phyloP scores from a whole-genome alignment of 179 eudicot genomes.

The Silene vulgaris region DNA sequence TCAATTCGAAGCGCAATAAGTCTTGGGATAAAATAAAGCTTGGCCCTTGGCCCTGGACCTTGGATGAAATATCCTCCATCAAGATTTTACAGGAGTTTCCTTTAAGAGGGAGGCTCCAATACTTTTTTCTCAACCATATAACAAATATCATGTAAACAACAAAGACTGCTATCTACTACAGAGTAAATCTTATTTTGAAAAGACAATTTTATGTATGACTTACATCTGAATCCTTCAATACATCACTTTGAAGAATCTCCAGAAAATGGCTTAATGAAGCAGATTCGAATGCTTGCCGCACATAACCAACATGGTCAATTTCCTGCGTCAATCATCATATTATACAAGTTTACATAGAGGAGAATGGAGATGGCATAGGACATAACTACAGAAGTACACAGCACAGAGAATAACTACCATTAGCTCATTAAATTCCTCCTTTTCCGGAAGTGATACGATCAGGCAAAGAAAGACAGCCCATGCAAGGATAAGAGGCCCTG shows the following conservation, averaged over 20 bases:
- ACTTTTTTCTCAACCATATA: not conserved
- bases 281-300: conserved; percentile 85
- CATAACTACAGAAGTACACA: not conserved
- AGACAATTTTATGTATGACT: conserved; percentile 27
- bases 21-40: not conserved
- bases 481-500: conserved; percentile 72
- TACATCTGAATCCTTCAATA: conserved; percentile 76
- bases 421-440: conserved; percentile 46
- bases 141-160: not conserved
- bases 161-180: not conserved
- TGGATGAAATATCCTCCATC: not conserved
- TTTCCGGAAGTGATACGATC: conserved; percentile 65
- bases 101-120: conserved; percentile 1
- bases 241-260: conserved; percentile 71
- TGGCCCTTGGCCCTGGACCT: conserved; percentile 5
- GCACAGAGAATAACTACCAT: conserved; percentile 37
- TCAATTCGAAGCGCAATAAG: not conserved
- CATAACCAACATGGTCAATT: conserved; percentile 80
- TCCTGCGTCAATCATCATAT: conserved; percentile 49
- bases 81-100: conserved; percentile 6
- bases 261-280: conserved; percentile 60
- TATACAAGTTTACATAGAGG: conserved; percentile 6
- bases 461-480: conserved; percentile 97
- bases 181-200: not conserved
- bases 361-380: not conserved